Evolutionary conservation across 2,329 filamentous ascomycete species (phyloP).

Genomic region (Arthroderma uncinatum): DNA sequence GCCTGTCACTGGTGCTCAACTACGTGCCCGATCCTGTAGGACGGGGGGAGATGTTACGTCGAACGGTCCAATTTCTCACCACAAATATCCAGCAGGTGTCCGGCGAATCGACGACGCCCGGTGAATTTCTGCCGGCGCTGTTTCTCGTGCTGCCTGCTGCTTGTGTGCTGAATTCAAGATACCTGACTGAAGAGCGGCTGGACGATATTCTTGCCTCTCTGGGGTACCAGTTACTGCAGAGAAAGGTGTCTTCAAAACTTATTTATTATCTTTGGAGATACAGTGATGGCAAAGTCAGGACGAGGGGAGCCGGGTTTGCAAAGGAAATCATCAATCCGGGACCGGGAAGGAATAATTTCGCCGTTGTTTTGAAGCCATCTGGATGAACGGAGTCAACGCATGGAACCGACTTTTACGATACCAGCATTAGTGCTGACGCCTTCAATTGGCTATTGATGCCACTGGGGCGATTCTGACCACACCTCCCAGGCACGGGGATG

Average conservation of each 20-base stretch:
- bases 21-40: slow-evolving; percentile 69
- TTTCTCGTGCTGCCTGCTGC: slow-evolving; percentile 85
- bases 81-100: slow-evolving; percentile 11
- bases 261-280: slow-evolving; percentile 79
- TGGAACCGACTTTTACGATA: no score
- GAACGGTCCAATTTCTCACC: slow-evolving; percentile 60
- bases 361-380: slow-evolving; percentile 49
- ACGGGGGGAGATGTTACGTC: slow-evolving; percentile 74
- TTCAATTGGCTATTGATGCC: no score
- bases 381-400: no score
- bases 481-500: no score
- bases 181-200: slow-evolving; percentile 63
- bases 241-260: slow-evolving; percentile 70
- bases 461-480: no score
- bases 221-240: slow-evolving; percentile 55
- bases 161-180: slow-evolving; percentile 82
- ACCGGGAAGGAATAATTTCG: slow-evolving; percentile 76
- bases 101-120: no score
- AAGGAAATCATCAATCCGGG: slow-evolving; percentile 73
- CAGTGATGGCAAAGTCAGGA: slow-evolving; percentile 7
- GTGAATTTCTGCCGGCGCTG: slow-evolving; percentile 42
- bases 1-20: slow-evolving; percentile 84
- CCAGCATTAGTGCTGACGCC: no score
- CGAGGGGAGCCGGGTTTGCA: slow-evolving; percentile 36
- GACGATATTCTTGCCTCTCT: slow-evolving; percentile 62